phyloP scores from a whole-genome alignment of 495 filamentous ascomycete genomes.

The Neurospora sp. region DNA sequence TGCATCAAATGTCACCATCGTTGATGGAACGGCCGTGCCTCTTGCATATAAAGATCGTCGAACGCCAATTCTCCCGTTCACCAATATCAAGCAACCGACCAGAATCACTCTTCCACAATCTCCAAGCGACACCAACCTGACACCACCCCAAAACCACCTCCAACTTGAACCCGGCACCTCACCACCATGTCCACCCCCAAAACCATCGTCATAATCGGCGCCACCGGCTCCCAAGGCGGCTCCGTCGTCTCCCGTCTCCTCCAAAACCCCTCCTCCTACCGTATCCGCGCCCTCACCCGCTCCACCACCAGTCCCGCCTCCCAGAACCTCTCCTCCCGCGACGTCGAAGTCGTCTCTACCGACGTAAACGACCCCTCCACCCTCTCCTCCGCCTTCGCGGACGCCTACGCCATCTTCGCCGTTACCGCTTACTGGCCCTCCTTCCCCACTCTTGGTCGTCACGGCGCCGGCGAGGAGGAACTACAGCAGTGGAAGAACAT shows the following conservation, averaged over 20 bases:
- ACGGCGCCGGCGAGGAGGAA: slow-evolving; percentile 4
- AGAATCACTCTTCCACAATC: too few species aligned
- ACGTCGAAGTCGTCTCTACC: too few species aligned
- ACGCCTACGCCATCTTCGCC: slow-evolving; percentile 7
- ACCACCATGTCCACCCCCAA: too few species aligned
- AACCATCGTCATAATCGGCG: slow-evolving; percentile 2
- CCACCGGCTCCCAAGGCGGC: slow-evolving; percentile 12
- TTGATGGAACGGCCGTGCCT: too few species aligned
- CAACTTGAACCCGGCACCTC: too few species aligned
- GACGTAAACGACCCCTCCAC: slow-evolving; percentile 4
- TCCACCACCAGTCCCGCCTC: slow-evolving; percentile 7
- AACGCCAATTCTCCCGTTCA: too few species aligned
- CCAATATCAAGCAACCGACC: too few species aligned
- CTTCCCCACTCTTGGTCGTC: background rate
- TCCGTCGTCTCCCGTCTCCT: slow-evolving; percentile 9
- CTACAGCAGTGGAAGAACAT: slow-evolving; percentile 4
- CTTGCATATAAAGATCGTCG: too few species aligned
- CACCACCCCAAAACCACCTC: too few species aligned
- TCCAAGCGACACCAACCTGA: too few species aligned
- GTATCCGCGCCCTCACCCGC: slow-evolving; percentile 12
- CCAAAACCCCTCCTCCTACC: slow-evolving; percentile 5
- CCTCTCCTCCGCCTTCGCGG: slow-evolving; percentile 4
- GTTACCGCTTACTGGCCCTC: slow-evolving; percentile 3
- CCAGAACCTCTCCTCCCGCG: slow-evolving; percentile 6
- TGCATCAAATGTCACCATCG: too few species aligned